Conservation (phyloP, 306 rosid species). For the Quercus cerris region DNA sequence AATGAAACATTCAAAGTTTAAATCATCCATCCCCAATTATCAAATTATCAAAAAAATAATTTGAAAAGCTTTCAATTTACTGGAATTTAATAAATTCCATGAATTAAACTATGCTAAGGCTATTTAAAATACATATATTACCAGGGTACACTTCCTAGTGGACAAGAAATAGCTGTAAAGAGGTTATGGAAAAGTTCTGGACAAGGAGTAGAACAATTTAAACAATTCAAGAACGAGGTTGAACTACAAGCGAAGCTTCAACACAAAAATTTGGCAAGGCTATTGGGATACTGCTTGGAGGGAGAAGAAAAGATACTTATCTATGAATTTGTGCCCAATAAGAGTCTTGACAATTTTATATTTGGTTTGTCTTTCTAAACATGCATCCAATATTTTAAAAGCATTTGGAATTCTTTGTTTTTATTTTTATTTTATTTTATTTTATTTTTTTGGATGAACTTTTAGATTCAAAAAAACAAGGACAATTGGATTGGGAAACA, state of each 20-base stretch:
- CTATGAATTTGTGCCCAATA: constrained; percentile 24
- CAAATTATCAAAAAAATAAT: not conserved
- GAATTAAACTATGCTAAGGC: not conserved
- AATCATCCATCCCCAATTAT: no score
- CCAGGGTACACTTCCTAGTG: constrained; percentile 24
- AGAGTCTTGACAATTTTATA: constrained; percentile 26
- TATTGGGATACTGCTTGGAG: constrained; percentile 20
- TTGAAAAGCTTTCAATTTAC: not conserved
- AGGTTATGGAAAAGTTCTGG: constrained; percentile 3
- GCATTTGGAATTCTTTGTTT: not conserved
- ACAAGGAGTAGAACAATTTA: constrained; percentile 1
- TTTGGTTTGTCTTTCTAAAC: constrained; percentile 16
- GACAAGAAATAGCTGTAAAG: constrained; percentile 23
- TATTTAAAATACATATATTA: not conserved
- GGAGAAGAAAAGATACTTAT: constrained; percentile 19
- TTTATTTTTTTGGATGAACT: not conserved
- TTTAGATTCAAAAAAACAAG: constrained; percentile 7
- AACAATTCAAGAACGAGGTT: constrained; percentile 22
- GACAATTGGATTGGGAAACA: constrained; percentile 23
- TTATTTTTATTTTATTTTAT: not conserved
- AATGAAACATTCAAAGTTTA: no score
- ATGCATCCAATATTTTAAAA: not conserved
- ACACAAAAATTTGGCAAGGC: constrained; percentile 18
- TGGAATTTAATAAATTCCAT: not conserved
- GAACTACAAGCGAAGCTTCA: constrained; percentile 18